Evolutionary conservation across 2,329 filamentous ascomycete species (phyloP), one percentile per base, ranked within the genome.

Genomic region (Trichoderma koningiopsis): DNA sequence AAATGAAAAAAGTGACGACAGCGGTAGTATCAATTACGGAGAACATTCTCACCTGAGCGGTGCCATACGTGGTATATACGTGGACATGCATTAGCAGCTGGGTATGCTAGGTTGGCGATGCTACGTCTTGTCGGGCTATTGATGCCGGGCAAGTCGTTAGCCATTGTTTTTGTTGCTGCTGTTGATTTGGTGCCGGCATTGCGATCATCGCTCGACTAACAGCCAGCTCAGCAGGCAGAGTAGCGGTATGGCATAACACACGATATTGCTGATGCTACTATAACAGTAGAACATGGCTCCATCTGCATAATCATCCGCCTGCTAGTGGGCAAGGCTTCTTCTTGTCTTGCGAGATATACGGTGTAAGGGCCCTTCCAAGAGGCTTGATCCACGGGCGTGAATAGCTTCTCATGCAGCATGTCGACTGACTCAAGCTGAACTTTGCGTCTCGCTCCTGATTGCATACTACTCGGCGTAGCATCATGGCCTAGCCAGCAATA

Each of bases 21-120:
- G 53, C 58, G n/a, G 64, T 29, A 22, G 64, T 22, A 49, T 52
- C 59, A 55, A 37, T 49, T 59, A 67, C 64, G 64, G 64, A 67
- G 64, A 52, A 59, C 16, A 58, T 53, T 63, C 60, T 63, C 60
- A 63, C 43, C 60, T 63, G 29, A 35, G 60, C 43, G 60, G 60
- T 40, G 57, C 43, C 43, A 31, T 63, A 63, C 60, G 59, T 62
- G 59, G 40, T 43, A n/a, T 52, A 52, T 52, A 52, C 40, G 60
- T 62, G 60, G 31, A 63, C 27, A 35, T 35, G 55, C 55, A 57
- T 22, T 35, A 57, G 22, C 29, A 57, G n/a, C 55, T 31, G 16
- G 55, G 55, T 49, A 40, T 40, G 31, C 29, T n/a, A 37, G 29
- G 27, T 22, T 22, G 29, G 33, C 49, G 60, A 52, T 63, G 60